Evolutionary conservation across 202 grass and related monocot species (phyloP), one percentile per base, ranked within the genome.

Genomic region (Schoenoplectus triqueter): DNA sequence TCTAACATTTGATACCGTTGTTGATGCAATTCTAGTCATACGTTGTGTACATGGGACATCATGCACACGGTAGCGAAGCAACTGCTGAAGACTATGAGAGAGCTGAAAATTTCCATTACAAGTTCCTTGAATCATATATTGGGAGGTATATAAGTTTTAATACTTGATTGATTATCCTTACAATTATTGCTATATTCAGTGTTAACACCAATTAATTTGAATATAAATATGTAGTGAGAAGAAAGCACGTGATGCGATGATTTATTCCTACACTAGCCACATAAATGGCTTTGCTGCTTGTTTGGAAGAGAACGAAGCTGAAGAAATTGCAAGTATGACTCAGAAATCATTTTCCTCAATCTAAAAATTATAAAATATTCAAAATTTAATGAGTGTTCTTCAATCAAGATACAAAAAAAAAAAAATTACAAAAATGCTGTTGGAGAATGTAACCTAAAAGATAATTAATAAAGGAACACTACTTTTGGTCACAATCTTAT

Each of bases 221-320:
- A 61, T 41, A 1, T 17, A 44, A 60, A 78, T 44, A 44, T 40
- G 50, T 9, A 94, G 89, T 44, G 88, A 87, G 75, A 80, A 87
- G 69, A 65, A 88, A 67, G 95, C 90, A 1, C 80, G 22, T 51
- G 71, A 81, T 14, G 88, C 88, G 0, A 94, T 94, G 7, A 82
- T 97, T 87, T 97, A 97, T 84, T 97, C 95, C 65, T 97, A 97
- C 87, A 89, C 85, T 0, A 92, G 91, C 74, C 80, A 83, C 85
- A 90, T 97, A 66, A 97, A 97, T 40, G 95, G 95, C 50, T 97
- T 97, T 50, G 92, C 92, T 15, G 95, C 89, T 5, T 64, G 81
- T 10, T 40, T 94, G 50, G 92, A 97, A 60, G 89, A 88, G 52
- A 73, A 89, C 56, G 85, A 85, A 9, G 92, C 92, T 0, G 6